Evolutionary conservation across 2,329 filamentous ascomycete species (phyloP), one percentile per base, ranked within the genome.

Genomic region (Huntiella decipiens): DNA sequence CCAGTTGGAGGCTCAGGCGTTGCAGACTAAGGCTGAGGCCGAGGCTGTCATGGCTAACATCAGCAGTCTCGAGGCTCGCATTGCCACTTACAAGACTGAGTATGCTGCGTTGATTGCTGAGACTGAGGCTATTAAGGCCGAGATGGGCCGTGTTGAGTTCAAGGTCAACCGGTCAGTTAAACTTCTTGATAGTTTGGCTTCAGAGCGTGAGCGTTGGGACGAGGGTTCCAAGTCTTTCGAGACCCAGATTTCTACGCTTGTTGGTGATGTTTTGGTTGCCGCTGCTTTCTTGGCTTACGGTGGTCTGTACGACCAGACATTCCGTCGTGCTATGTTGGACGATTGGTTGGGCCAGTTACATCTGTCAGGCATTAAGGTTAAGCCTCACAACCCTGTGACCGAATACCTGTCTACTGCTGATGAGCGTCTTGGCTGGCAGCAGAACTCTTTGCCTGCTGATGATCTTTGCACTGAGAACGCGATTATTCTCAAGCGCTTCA

Each of bases 391-490:
- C 56, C 86, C 91, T 0, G 74, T 98, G 40, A 94, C 91, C 0
- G 91, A 98, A 60, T 98, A 95, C 57, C 70, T 98, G 12, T 98
- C 92, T 4, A 94, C 85, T 17, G 88, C 92, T 4, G 92, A 98
- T 60, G 87, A 98, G 65, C 77, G 91, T 52, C 71, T 98, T 32
- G 75, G 82, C 52, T 98, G 91, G 91, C 92, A 98, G 65, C 81
- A 87, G 55, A 84, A 98, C 58, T 80, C 80, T 12, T 67, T 98
- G 43, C 91, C 92, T 2, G 88, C 95, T 4, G 91, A 98, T 59
- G 91, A 98, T 58, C 73, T 98, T 36, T 98, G 91, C 70, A 98
- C 91, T 0, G 91, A 98, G 63, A 98, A 98, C 57, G 91, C 92
- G 38, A 95, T 98, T 57, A 81, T 98, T 53, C 74, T 98, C 51